Evolutionary conservation across 139 green algal genomes (phyloP), one percentile per base, ranked within the genome.

Genomic region (Chlorella sp.): DNA sequence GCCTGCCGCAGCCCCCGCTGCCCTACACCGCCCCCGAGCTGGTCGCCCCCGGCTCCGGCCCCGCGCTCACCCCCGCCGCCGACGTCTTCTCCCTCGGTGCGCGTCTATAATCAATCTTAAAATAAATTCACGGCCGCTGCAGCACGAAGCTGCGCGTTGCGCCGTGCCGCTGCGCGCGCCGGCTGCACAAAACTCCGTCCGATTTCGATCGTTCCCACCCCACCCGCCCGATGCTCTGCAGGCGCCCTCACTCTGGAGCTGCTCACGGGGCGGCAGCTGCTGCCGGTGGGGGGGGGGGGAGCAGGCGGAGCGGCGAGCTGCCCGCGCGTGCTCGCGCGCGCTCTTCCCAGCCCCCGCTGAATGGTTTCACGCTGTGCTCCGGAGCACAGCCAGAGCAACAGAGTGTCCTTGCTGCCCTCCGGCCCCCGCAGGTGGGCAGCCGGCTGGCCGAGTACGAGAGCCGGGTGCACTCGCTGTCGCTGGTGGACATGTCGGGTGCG

Each of bases 1-100:
- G 12, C 46, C 80, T 33, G 7, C 45, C 76, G 79, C 84, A 93
- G 88, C 93, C 93, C 3, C 62, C 70, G 8, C 79, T 97, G 68
- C 40, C 80, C 5, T 97, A 94, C 71, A 77, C 79, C 0, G 91
- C 93, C 0, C 93, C 93, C 0, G 93, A 97, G 82, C 79, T 96
- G 27, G 88, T 89, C 67, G 74, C 21, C 56, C 42, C 31, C 55
- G 75, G 53, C 62, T 41, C 31, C 14, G 50, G 74, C 42, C 12
- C 36, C 33, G 48, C n/a, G 27, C 46, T 83, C 64, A 73, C 67
- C 23, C 62, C 86, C 17, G 81, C 85, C 6, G 83, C 84, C 19
- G 93, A 97, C 75, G 76, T 92, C 25, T 97, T 97, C 74, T 91
- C 83, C 31, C 80, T 97, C 23, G 92, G 76, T 48, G n/a, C n/a